These are phyloP conservation scores for Alternaria brassicicola DNA, from an alignment of 2,329 filamentous ascomycete genomes.

Conservation along the genomic window DNA sequence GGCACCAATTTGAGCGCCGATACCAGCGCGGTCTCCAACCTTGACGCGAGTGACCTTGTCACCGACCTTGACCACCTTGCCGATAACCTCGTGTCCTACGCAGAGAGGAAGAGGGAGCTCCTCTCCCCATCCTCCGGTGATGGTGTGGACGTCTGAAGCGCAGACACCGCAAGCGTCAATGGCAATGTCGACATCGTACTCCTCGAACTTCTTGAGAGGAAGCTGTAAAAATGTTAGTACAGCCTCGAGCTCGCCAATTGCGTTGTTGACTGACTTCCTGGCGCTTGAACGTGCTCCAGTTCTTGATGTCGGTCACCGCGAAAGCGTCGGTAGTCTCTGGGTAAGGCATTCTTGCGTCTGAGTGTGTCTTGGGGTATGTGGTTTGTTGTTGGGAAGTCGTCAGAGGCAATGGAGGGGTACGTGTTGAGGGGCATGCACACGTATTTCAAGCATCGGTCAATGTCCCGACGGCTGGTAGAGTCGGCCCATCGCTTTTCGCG, in stretches of 20 bases:
- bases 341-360: slow-evolving; percentile 53
- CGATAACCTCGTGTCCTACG: slow-evolving; percentile 68
- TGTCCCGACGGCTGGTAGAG: slow-evolving; percentile 23
- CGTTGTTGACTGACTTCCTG: slow-evolving; percentile 53
- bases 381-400: slow-evolving; percentile 4
- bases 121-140: slow-evolving; percentile 66
- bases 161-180: slow-evolving; percentile 67
- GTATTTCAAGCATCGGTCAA: slow-evolving; percentile 33
- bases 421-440: slow-evolving; percentile 32
- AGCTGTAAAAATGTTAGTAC: slow-evolving; percentile 58
- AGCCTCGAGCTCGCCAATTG: not conserved
- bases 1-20: slow-evolving; percentile 58
- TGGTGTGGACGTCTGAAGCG: slow-evolving; percentile 57
- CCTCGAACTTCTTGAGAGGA: slow-evolving; percentile 83
- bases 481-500: slow-evolving; percentile 35
- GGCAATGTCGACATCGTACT: slow-evolving; percentile 86
- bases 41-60: slow-evolving; percentile 58
- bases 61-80: slow-evolving; percentile 57
- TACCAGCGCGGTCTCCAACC: slow-evolving; percentile 54
- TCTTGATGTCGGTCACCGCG: slow-evolving; percentile 62
- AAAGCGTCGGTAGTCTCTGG: slow-evolving; percentile 59
- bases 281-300: slow-evolving; percentile 65
- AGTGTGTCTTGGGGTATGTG: slow-evolving; percentile 8
- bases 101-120: slow-evolving; percentile 66
- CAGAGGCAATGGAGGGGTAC: slow-evolving; percentile 19